A percentile compares a stretch with the other conserved stretches of the same genome.
Conservation (phyloP, 352 stramenopile genomes). For the Pythium chondricola region DNA sequence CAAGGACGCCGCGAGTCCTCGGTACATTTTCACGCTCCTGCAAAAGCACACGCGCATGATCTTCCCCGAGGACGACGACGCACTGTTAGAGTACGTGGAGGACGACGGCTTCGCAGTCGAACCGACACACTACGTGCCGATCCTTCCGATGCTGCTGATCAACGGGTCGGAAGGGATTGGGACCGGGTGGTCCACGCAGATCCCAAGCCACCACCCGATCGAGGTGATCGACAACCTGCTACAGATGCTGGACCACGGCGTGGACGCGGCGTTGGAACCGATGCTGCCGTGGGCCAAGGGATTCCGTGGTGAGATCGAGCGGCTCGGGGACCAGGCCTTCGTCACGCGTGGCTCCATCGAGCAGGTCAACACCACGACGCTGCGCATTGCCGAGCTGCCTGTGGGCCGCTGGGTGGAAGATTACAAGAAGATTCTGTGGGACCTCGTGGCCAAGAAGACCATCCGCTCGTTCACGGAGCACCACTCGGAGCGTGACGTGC, state of each 20-base stretch:
- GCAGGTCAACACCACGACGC: constrained; percentile 88
- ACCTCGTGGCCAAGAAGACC: constrained; percentile 80
- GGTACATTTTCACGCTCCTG: constrained; percentile 99
- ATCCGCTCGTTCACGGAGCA: constrained; percentile 94
- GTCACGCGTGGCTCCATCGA: constrained; percentile 63
- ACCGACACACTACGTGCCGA: constrained; percentile 96
- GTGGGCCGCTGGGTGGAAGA: constrained; percentile 98
- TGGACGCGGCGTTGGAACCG: constrained; percentile 40
- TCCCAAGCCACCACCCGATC: constrained; percentile 94
- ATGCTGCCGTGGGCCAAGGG: constrained; percentile 96
- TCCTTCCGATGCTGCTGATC: constrained; percentile 94
- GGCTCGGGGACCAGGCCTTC: constrained; percentile 61
- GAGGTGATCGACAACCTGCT: constrained; percentile 96
- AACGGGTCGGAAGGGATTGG: constrained; percentile 99
- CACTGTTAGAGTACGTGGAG: constrained; percentile 94
- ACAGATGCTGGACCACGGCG: constrained; percentile 53
- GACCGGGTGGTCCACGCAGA: constrained; percentile 95
- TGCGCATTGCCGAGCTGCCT: constrained; percentile 96
- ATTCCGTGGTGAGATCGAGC: constrained; percentile 90
- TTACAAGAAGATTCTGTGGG: constrained; percentile 97
- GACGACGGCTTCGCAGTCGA: constrained; percentile 98
- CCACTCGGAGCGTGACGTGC: constrained; percentile 91
- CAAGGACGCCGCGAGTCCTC: constrained; percentile 96
- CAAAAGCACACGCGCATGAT: constrained; percentile 94
- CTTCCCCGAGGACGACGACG: constrained; percentile 98